phyloP scores from a whole-genome alignment of 306 rosid genomes.

The Castanospermum australe region DNA sequence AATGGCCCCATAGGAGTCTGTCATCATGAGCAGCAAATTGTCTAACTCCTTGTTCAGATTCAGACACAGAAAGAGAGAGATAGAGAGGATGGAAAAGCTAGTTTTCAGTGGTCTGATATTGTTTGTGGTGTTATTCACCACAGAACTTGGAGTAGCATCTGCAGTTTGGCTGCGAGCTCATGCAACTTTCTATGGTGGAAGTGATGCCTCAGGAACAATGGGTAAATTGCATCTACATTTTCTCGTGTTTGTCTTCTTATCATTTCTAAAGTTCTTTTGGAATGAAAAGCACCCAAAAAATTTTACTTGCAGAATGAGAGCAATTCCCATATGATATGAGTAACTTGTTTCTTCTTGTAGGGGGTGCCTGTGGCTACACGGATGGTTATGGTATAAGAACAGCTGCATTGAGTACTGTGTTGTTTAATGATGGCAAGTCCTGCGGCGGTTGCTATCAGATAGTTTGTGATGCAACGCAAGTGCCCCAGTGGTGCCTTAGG shows the following conservation, averaged over 20 bases:
- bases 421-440: constrained; percentile 58
- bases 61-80: background rate
- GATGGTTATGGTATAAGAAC: constrained; percentile 65
- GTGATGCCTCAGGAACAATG: constrained; percentile 74
- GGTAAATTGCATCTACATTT: constrained; percentile 34
- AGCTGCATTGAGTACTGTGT: constrained; percentile 63
- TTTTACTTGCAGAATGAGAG: background rate
- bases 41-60: constrained; percentile 4
- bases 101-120: constrained; percentile 15
- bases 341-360: constrained; percentile 28
- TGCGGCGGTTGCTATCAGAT: constrained; percentile 76
- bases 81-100: constrained; percentile 32
- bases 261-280: background rate
- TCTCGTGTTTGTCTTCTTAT: background rate
- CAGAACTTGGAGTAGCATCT: constrained; percentile 30
- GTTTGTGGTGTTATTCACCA: constrained; percentile 29
- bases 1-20: constrained; percentile 8
- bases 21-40: constrained; percentile 29
- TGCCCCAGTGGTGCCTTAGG: constrained; percentile 60
- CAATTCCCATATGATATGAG: background rate
- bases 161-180: constrained; percentile 52
- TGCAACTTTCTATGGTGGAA: constrained; percentile 70
- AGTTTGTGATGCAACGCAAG: constrained; percentile 45
- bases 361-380: constrained; percentile 73
- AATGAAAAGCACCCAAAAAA: background rate